A percentile compares a stretch with the other conserved stretches of the same genome.
phyloP scores from a whole-genome alignment of 129 eudicot genomes.

The Mikania micrantha region DNA sequence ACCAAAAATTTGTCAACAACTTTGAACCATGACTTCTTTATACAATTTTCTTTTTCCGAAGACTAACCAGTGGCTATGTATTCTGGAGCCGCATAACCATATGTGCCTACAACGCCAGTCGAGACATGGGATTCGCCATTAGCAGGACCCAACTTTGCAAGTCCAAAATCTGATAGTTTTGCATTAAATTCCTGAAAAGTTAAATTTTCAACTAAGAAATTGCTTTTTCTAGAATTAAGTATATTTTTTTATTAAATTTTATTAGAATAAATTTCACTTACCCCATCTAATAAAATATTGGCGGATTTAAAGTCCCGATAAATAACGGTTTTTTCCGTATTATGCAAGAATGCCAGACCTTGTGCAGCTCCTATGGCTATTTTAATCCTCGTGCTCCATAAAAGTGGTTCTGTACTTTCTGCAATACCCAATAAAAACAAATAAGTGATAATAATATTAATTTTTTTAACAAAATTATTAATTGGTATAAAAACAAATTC shows the following conservation, averaged over 20 bases:
- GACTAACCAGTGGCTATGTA: conserved; percentile 74
- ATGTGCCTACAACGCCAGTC: conserved; percentile 74
- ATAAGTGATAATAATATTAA: background rate
- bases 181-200: conserved; percentile 47
- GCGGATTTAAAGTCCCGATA: conserved; percentile 77
- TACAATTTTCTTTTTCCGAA: background rate
- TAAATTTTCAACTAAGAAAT: background rate
- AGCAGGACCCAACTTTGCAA: conserved; percentile 68
- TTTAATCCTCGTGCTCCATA: conserved; percentile 54
- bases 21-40: background rate
- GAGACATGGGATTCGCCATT: conserved; percentile 74
- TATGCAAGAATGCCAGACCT: conserved; percentile 64
- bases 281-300: conserved; percentile 63
- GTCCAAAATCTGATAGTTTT: conserved; percentile 84
- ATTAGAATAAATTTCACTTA: background rate
- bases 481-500: background rate
- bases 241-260: no score
- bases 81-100: conserved; percentile 90
- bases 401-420: conserved; percentile 46
- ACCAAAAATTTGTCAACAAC: background rate
- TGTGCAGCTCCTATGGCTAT: conserved; percentile 70
- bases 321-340: conserved; percentile 62
- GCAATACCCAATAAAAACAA: conserved; percentile 7
- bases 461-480: background rate
- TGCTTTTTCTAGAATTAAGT: no score